Evolutionary conservation across 169 alveolate species (phyloP).

Genomic region (Plasmodium gaboni): DNA sequence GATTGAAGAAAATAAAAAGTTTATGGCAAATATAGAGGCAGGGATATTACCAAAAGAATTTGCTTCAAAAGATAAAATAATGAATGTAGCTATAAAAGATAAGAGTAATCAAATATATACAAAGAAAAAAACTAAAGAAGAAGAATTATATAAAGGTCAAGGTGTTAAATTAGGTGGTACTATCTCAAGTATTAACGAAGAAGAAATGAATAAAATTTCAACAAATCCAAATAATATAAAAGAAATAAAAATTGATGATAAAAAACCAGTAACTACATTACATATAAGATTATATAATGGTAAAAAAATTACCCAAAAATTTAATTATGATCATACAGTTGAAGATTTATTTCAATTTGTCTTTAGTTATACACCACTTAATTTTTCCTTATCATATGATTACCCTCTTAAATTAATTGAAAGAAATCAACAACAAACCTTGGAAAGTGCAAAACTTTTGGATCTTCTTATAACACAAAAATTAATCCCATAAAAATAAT

Average conservation of each 20-base stretch:
- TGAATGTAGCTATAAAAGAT: conserved; percentile 80
- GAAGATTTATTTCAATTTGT: conserved; percentile 64
- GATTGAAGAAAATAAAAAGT: conserved; percentile 90
- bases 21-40: conserved; percentile 92
- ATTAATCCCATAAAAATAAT: conserved; percentile 2
- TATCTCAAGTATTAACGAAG: conserved; percentile 15
- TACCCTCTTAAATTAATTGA: conserved; percentile 55
- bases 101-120: conserved; percentile 77
- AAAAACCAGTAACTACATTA: conserved; percentile 39
- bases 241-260: conserved; percentile 35
- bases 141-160: conserved; percentile 48
- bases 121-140: conserved; percentile 35
- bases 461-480: conserved; percentile 57
- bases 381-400: conserved; percentile 62
- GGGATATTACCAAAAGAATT: conserved; percentile 95
- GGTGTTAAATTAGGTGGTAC: conserved; percentile 57
- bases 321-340: conserved; percentile 73
- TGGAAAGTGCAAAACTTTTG: conserved; percentile 24
- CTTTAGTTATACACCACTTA: conserved; percentile 31
- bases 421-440: conserved; percentile 16
- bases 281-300: conserved; percentile 73
- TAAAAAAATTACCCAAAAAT: conserved; percentile 38
- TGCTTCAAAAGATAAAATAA: conserved; percentile 79
- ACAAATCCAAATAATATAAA: conserved; percentile 23
- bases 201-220: conserved; percentile 52